Conservation (phyloP, 441 rosid genomes). For the Adansonia grandidieri region DNA sequence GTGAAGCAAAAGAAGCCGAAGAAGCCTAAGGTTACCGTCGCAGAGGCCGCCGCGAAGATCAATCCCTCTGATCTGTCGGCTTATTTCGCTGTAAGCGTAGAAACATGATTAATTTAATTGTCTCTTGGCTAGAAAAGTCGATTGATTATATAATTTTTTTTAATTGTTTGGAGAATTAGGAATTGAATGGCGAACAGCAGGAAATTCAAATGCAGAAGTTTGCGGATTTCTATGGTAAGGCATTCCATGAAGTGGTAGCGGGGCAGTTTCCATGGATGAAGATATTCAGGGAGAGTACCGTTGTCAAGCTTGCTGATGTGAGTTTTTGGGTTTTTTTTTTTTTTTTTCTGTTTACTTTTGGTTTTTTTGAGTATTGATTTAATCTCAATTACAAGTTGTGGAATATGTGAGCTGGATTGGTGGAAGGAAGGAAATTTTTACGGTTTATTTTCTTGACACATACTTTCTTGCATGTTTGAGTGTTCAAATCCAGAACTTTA, state of each 20-base stretch:
- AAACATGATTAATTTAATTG: conserved; percentile 33
- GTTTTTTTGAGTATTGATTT: not conserved
- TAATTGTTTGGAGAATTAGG: conserved; percentile 41
- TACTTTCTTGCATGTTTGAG: not conserved
- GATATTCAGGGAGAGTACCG: conserved; percentile 66
- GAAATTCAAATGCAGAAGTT: conserved; percentile 89
- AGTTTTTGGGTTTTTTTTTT: conserved; percentile 31
- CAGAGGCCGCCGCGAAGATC: conserved; percentile 83
- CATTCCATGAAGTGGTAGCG: conserved; percentile 62
- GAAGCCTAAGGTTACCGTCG: conserved; percentile 75
- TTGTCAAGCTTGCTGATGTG: conserved; percentile 77
- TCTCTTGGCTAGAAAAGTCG: not conserved
- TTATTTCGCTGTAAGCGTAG: conserved; percentile 63
- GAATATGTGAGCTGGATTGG: not conserved
- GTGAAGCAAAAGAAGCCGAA: conserved; percentile 78
- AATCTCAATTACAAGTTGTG: not conserved
- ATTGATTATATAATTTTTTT: not conserved
- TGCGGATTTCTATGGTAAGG: conserved; percentile 82
- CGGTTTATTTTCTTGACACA: not conserved
- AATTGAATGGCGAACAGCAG: conserved; percentile 64
- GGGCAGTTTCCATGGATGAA: conserved; percentile 89
- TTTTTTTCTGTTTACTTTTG: not conserved
- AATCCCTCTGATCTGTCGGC: conserved; percentile 65
- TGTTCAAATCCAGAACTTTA: not conserved
- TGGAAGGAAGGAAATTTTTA: not conserved